Evolutionary conservation across 1,284 basidiomycete species (phyloP).

Genomic region (Ganoderma boninense): DNA sequence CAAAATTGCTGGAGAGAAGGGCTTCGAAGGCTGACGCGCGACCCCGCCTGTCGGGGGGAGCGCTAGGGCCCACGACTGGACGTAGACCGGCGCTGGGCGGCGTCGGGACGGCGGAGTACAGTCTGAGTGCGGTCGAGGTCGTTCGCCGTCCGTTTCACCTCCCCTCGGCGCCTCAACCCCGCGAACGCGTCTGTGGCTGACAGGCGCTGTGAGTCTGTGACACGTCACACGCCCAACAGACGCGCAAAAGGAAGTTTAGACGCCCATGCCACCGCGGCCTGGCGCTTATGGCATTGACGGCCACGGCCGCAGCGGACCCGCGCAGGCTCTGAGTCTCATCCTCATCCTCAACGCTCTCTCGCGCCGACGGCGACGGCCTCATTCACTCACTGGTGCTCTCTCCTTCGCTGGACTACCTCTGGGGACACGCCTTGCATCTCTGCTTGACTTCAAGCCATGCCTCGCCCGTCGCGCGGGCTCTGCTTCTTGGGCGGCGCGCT

Average conservation of each 20-base stretch:
- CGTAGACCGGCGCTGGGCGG: neutral
- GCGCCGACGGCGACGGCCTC: neutral
- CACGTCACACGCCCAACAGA: neutral
- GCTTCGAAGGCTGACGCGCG: neutral
- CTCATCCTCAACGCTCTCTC: neutral
- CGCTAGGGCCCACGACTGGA: neutral
- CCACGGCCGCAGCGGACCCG: neutral
- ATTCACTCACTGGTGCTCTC: neutral
- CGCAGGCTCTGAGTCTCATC: neutral
- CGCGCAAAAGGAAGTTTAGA: neutral
- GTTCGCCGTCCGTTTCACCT: constrained; percentile 1
- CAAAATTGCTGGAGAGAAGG: neutral
- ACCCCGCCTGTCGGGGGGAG: neutral
- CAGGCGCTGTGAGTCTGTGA: neutral
- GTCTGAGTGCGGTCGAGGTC: neutral
- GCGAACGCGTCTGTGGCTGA: constrained; percentile 9
- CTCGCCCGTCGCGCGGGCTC: constrained; percentile 19
- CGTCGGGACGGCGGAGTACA: neutral
- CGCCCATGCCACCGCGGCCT: neutral
- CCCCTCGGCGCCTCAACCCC: neutral
- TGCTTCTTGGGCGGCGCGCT: constrained; percentile 32
- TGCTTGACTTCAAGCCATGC: constrained; percentile 12
- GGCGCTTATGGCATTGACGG: neutral
- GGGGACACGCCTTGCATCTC: neutral
- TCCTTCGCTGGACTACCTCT: neutral